A percentile compares a stretch with the other conserved stretches of the same genome.
phyloP scores from a whole-genome alignment of 768 basidiomycete genomes.

The Boletellus emodensis region DNA sequence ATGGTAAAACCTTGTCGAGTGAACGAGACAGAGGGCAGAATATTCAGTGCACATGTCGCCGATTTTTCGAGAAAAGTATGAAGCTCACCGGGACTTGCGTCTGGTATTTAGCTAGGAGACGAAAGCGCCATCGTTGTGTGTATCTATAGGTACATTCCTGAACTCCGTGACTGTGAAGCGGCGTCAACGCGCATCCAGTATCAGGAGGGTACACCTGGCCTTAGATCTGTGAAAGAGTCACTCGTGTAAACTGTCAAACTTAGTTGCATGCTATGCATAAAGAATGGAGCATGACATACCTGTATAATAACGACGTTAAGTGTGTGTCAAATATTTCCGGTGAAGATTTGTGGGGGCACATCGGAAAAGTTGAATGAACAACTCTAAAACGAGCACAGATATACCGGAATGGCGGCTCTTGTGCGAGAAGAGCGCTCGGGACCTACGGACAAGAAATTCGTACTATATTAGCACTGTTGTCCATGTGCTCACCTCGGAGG shows the following conservation, averaged over 20 bases:
- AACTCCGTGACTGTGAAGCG: not conserved
- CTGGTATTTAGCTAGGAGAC: slow-evolving; percentile 13
- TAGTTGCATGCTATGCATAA: slow-evolving; percentile 3
- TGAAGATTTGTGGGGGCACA: slow-evolving; percentile 21
- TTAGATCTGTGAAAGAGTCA: not conserved
- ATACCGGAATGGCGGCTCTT: slow-evolving; percentile 9
- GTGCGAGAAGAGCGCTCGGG: not conserved
- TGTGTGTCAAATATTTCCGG: slow-evolving; percentile 3
- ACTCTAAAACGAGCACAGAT: not conserved
- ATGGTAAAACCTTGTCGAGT: slow-evolving; percentile 1
- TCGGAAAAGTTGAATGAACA: not conserved
- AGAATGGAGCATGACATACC: slow-evolving; percentile 7
- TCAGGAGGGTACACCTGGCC: not conserved
- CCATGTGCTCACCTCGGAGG: not conserved
- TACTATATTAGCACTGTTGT: not conserved
- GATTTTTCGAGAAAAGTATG: slow-evolving; percentile 7
- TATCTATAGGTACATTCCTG: not conserved
- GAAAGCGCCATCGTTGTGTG: slow-evolving; percentile 7
- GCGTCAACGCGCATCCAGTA: slow-evolving; percentile 11
- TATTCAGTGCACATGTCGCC: slow-evolving; percentile 15
- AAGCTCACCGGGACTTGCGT: slow-evolving; percentile 11
- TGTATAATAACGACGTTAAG: not conserved
- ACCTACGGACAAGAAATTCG: slow-evolving; percentile 1
- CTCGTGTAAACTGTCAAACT: not conserved
- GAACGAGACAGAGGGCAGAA: slow-evolving; percentile 3